These are phyloP conservation scores for Teunomyces tritomae DNA, from an alignment of 805 yeast genomes.

Conservation along the genomic window DNA sequence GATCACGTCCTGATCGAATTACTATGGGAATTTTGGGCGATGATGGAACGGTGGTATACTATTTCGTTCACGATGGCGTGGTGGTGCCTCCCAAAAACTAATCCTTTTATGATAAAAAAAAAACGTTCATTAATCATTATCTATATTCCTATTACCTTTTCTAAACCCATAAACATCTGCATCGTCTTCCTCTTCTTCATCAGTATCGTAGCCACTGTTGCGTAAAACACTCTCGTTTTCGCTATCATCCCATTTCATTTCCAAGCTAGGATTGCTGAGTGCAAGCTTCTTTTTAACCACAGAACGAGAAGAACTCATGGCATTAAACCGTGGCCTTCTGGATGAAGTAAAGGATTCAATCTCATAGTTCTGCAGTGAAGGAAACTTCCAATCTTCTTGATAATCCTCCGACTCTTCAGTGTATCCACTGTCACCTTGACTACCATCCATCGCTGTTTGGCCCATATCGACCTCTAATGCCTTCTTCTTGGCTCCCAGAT, in stretches of 20 bases:
- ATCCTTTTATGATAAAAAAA: neutral
- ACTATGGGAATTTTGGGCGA: conserved; percentile 55
- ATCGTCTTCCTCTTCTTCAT: conserved; percentile 8
- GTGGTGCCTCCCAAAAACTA: conserved; percentile 60
- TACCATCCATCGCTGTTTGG: neutral
- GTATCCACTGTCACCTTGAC: neutral
- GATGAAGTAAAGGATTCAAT: neutral
- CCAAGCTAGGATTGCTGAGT: conserved; percentile 1
- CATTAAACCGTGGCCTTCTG: neutral
- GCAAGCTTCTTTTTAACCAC: conserved; percentile 5
- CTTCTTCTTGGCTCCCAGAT: neutral
- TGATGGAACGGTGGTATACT: conserved; percentile 73
- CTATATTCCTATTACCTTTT: neutral
- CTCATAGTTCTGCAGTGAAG: neutral
- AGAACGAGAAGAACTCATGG: conserved; percentile 2
- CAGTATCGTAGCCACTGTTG: conserved; percentile 9
- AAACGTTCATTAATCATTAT: neutral
- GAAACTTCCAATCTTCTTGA: conserved; percentile 3
- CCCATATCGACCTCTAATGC: neutral
- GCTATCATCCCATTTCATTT: neutral
- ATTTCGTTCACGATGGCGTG: conserved; percentile 63
- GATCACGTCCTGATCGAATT: conserved; percentile 41
- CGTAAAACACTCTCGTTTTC: conserved; percentile 5
- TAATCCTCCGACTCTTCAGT: conserved; percentile 3
- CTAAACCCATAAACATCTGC: conserved; percentile 3